These are phyloP conservation scores for Bacterosira constricta DNA, from an alignment of 108 stramenopile genomes.

Conservation along the genomic window DNA sequence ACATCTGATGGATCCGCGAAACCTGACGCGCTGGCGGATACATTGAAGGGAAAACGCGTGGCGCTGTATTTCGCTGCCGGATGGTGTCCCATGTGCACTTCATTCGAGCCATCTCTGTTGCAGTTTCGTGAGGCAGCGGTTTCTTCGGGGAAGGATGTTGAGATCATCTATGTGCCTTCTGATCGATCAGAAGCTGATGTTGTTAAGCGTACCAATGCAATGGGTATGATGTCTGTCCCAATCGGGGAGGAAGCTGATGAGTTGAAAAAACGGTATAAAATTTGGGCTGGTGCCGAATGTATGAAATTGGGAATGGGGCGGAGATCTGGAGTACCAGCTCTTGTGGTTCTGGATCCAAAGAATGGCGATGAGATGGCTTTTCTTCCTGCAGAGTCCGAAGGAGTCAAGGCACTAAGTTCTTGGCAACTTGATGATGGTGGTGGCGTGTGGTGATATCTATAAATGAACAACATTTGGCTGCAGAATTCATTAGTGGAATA, in stretches of 20 bases:
- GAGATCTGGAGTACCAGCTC: constrained; percentile 70
- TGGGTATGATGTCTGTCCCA: constrained; percentile 64
- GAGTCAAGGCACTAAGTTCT: constrained; percentile 45
- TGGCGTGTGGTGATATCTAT: constrained; percentile 54
- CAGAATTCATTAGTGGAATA: too few relatives aligned
- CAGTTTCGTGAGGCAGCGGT: constrained; percentile 45
- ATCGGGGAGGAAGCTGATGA: constrained; percentile 53
- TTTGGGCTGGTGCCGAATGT: constrained; percentile 69
- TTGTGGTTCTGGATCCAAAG: constrained; percentile 62
- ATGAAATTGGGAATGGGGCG: constrained; percentile 53
- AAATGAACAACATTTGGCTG: neutral
- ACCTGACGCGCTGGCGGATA: constrained; percentile 21
- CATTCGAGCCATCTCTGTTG: constrained; percentile 60
- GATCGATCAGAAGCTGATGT: constrained; percentile 48
- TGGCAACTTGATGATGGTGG: constrained; percentile 64
- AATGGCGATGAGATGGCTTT: constrained; percentile 59
- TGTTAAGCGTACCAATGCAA: constrained; percentile 27
- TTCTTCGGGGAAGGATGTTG: constrained; percentile 45
- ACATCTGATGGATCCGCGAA: constrained; percentile 20
- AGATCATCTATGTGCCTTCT: constrained; percentile 62
- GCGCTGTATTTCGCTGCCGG: constrained; percentile 72
- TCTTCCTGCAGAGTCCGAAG: constrained; percentile 55
- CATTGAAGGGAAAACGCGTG: constrained; percentile 55
- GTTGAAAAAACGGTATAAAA: constrained; percentile 53
- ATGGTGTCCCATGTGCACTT: constrained; percentile 72